Evolutionary conservation across 148 eudicot genomes (phyloP).

Genomic region (Cornus controversa): DNA sequence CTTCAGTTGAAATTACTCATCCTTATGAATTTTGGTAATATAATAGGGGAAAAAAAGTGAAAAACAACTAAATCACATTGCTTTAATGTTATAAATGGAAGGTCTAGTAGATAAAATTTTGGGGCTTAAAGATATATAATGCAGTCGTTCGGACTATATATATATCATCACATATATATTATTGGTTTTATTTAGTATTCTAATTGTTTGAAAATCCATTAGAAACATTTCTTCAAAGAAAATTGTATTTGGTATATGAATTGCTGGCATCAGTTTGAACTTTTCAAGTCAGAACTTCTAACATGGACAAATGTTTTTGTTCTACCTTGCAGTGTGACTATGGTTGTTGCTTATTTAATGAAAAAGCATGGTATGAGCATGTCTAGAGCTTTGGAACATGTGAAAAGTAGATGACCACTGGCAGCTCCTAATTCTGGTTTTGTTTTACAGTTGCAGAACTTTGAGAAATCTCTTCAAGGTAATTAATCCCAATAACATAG

Average conservation of each 20-base stretch:
- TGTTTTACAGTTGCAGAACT: constrained; percentile 56
- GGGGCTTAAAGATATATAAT: background rate
- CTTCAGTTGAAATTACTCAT: too few relatives aligned
- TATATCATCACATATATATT: too few relatives aligned
- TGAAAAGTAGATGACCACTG: constrained; percentile 53
- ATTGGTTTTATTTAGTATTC: background rate
- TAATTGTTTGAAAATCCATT: background rate
- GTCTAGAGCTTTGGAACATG: constrained; percentile 62
- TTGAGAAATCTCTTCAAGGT: constrained; percentile 71
- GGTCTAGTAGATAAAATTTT: too few relatives aligned
- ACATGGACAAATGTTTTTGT: background rate
- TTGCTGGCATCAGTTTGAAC: background rate
- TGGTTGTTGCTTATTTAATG: constrained; percentile 62
- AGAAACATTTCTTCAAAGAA: background rate
- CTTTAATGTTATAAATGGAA: too few relatives aligned
- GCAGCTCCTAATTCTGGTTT: constrained; percentile 85
- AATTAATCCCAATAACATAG: constrained; percentile 5
- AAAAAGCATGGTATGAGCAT: constrained; percentile 64
- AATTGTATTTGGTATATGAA: background rate
- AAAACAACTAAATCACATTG: too few relatives aligned
- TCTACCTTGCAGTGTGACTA: constrained; percentile 63
- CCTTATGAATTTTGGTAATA: too few relatives aligned
- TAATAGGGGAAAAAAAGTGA: too few relatives aligned
- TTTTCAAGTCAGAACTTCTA: too few relatives aligned
- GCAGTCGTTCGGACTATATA: background rate